A percentile compares a stretch with the other conserved stretches of the same genome.
phyloP scores from a whole-genome alignment of 768 basidiomycete genomes.

The Pholiota microspora region DNA sequence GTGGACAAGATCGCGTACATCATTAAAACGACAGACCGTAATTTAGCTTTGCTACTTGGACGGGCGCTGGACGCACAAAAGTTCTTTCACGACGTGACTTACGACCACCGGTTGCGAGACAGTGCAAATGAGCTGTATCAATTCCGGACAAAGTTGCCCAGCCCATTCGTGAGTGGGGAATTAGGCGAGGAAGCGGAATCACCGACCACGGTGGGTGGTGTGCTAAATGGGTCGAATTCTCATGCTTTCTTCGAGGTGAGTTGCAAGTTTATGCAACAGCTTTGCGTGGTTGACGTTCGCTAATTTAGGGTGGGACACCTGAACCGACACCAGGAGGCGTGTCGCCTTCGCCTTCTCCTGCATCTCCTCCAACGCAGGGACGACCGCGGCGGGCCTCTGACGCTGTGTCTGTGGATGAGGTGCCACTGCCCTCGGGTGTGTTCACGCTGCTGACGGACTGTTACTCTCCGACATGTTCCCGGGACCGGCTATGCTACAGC shows the following conservation, averaged over 20 bases:
- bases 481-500: conserved; percentile 94
- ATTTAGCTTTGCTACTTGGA: conserved; percentile 92
- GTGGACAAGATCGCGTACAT: conserved; percentile 97
- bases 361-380: conserved; percentile 14
- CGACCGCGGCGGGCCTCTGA: conserved; percentile 36
- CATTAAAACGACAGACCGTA: conserved; percentile 97
- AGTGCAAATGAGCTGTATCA: conserved; percentile 89
- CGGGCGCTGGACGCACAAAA: conserved; percentile 96
- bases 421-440: conserved; percentile 84
- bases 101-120: conserved; percentile 93
- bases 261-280: not conserved
- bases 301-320: conserved; percentile 24
- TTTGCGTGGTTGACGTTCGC: too few species aligned
- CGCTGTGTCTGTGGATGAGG: conserved; percentile 52
- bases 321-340: conserved; percentile 2
- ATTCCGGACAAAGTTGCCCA: conserved; percentile 80
- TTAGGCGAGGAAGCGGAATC: conserved; percentile 30
- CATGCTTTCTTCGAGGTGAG: conserved; percentile 10
- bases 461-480: conserved; percentile 95
- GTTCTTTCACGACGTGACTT: conserved; percentile 99
- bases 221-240: not conserved
- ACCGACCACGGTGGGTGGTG: conserved; percentile 9
- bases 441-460: conserved; percentile 97
- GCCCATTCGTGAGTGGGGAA: conserved; percentile 83
- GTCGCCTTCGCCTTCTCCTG: conserved; percentile 26